Base-by-base conservation (phyloP, 2,329 filamentous ascomycete species). In the Talaromyces funiculosus region DNA sequence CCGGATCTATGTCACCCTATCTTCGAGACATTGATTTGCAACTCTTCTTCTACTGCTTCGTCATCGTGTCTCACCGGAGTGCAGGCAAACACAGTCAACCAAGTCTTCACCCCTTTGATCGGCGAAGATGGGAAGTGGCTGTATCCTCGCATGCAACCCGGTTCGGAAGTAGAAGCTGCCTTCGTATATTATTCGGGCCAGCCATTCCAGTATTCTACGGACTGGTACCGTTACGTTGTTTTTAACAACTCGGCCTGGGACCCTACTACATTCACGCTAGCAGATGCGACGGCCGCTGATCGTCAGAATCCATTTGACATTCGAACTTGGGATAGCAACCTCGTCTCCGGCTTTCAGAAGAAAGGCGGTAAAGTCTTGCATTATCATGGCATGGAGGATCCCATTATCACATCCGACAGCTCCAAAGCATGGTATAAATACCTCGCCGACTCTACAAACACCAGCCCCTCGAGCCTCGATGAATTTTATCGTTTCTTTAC, bases 351-450 rank as follows among this genome's bases (percentile, higher is more conserved):
- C 0, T 80, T 79, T 65, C 69, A 68, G 29, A 54, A 64, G 0
- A 60, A 64, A 1, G 76, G 75, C 0, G 75, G 72, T 1, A 80
- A 80, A 62, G 71, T 80, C 65, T 69, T 80, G 16, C 73, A 71
- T 1, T 80, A 73, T 72, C 77, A 80, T 56, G 78, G 77, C 0
- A 62, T 75, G 6, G 70, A 69, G 2, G 76, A 78, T 61, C 76
- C 80, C 12, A 75, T 82, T 42, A 86, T 85, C 58, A 77, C 81
- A 14, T 79, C 79, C 0, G 77, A 78, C 0, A 77, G 80, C 20
- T 80, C 78, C 2, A 76, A 80, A 9, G 81, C 81, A 67, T 86
- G 77, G 66, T 81, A 82, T 69, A 72, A 77, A 18, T 74, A 78
- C 16, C 76, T 83, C 1, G 66, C 68, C 4, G 63, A 72, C 22